These are phyloP conservation scores for Betula pendula DNA, from an alignment of 306 rosid genomes.

Conservation along the genomic window DNA sequence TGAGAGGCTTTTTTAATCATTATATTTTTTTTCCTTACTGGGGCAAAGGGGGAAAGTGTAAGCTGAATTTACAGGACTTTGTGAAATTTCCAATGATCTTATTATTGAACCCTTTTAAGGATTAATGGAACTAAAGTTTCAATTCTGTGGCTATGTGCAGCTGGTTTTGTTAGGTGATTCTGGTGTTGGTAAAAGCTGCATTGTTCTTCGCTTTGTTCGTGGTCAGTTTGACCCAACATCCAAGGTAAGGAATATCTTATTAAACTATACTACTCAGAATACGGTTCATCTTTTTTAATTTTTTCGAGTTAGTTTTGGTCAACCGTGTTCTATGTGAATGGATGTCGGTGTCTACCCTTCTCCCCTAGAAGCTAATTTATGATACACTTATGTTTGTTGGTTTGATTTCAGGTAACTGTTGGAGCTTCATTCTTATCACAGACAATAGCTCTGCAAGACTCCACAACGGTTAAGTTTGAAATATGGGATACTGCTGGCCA, in stretches of 20 bases:
- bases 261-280: neutral
- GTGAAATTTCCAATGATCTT: conserved; percentile 4
- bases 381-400: conserved; percentile 26
- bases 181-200: conserved; percentile 99
- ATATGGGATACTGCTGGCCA: conserved; percentile 99
- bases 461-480: conserved; percentile 98
- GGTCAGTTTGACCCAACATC: conserved; percentile 99
- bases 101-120: conserved; percentile 21
- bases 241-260: conserved; percentile 62
- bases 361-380: neutral
- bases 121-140: conserved; percentile 25
- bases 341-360: neutral
- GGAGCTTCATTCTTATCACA: conserved; percentile 99
- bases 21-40: conserved; percentile 1
- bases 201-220: conserved; percentile 97
- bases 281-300: neutral
- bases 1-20: neutral
- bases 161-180: conserved; percentile 98
- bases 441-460: conserved; percentile 98
- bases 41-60: neutral
- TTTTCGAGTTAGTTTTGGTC: conserved; percentile 10
- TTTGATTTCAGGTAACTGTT: conserved; percentile 82
- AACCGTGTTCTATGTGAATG: conserved; percentile 3
- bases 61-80: conserved; percentile 7
- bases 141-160: conserved; percentile 46